Evolutionary conservation across 164 flowering plant genomes (phyloP).

Genomic region (Nelumbo lutea): DNA sequence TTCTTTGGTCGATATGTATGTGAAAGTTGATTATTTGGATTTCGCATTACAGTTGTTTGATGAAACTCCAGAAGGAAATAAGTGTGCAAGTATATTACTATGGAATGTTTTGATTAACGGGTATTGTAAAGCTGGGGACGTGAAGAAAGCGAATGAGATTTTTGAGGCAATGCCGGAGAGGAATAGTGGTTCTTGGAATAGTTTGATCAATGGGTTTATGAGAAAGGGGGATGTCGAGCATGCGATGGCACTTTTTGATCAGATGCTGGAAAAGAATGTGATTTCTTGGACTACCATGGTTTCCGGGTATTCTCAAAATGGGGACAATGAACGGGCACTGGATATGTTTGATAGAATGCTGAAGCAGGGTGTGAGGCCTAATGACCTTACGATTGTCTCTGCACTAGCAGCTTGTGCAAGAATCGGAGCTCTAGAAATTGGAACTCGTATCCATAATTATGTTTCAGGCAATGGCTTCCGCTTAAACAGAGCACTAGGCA

Average conservation of each 20-base stretch:
- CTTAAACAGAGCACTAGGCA: slow-evolving; percentile 23
- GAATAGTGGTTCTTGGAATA: slow-evolving; percentile 45
- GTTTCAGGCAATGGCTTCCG: slow-evolving; percentile 21
- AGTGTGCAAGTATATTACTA: slow-evolving; percentile 27
- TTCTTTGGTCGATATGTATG: slow-evolving; percentile 53
- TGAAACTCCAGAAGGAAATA: slow-evolving; percentile 39
- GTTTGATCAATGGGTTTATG: slow-evolving; percentile 46
- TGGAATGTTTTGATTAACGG: slow-evolving; percentile 67
- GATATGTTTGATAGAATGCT: slow-evolving; percentile 35
- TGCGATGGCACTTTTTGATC: slow-evolving; percentile 34
- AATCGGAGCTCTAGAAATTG: slow-evolving; percentile 43
- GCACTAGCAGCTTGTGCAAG: slow-evolving; percentile 43
- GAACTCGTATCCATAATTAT: slow-evolving; percentile 34
- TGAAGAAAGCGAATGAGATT: slow-evolving; percentile 28
- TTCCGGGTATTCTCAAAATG: slow-evolving; percentile 38
- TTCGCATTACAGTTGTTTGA: slow-evolving; percentile 41
- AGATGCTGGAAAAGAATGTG: slow-evolving; percentile 41
- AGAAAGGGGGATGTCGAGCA: slow-evolving; percentile 28
- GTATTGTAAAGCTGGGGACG: slow-evolving; percentile 40
- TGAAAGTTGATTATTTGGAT: slow-evolving; percentile 24
- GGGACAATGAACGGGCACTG: slow-evolving; percentile 32
- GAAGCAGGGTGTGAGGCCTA: slow-evolving; percentile 36
- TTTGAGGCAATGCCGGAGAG: slow-evolving; percentile 48
- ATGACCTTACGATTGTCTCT: slow-evolving; percentile 37
- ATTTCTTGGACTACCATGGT: slow-evolving; percentile 55